Conservation (phyloP, 441 rosid species). For the Bocquillonia castaneifolia region DNA sequence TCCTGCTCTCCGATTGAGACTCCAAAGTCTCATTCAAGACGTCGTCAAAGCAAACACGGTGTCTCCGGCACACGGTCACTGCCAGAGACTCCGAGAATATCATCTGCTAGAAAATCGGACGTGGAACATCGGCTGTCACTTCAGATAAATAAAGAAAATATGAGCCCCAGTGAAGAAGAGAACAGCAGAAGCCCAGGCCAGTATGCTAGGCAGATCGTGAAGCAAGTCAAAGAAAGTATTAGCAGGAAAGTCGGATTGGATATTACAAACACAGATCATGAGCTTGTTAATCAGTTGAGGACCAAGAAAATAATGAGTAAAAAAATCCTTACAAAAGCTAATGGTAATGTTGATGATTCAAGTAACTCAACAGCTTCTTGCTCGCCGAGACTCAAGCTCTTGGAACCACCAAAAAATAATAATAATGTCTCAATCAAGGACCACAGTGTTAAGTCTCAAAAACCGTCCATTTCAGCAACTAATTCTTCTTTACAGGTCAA, state of each 20-base stretch:
- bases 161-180: conserved; percentile 42
- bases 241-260: conserved; percentile 58
- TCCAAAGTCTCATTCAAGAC: conserved; percentile 28
- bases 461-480: conserved; percentile 15
- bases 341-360: conserved; percentile 23
- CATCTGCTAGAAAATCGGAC: conserved; percentile 66
- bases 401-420: conserved; percentile 40
- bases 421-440: conserved; percentile 21
- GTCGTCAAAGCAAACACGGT: conserved; percentile 25
- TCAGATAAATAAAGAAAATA: conserved; percentile 67
- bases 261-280: conserved; percentile 57
- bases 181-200: conserved; percentile 44
- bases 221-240: conserved; percentile 64
- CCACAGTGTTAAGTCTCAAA: conserved; percentile 11
- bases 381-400: conserved; percentile 49
- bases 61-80: conserved; percentile 52
- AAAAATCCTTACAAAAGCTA: conserved; percentile 1
- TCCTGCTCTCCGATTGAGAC: conserved; percentile 24
- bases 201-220: conserved; percentile 57
- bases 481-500: conserved; percentile 5
- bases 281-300: conserved; percentile 34
- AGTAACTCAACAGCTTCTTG: conserved; percentile 39
- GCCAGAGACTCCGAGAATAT: conserved; percentile 78
- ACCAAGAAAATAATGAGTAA: conserved; percentile 33
- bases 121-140: conserved; percentile 73